Evolutionary conservation across 306 rosid species (phyloP).

Genomic region (Macrotyloma uniflorum): DNA sequence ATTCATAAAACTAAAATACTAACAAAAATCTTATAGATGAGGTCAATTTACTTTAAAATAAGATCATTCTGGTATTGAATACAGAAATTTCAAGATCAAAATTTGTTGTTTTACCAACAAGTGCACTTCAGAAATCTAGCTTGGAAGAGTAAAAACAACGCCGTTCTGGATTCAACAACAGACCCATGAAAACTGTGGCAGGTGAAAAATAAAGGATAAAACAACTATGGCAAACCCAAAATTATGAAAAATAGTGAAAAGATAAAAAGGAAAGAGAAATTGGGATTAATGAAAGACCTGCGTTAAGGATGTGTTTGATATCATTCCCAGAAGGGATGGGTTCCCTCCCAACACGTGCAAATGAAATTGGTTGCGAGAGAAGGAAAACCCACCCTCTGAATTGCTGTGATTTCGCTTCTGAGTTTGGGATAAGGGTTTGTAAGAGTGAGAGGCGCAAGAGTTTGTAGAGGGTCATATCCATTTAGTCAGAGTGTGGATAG

Average conservation of each 20-base stretch:
- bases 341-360: conserved; percentile 54
- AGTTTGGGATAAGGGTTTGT: conserved; percentile 21
- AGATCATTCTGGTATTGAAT: too few species aligned
- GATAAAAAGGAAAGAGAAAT: not conserved
- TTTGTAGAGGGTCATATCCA: too few species aligned
- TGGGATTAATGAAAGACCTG: conserved; percentile 43
- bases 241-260: too few species aligned
- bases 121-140: conserved; percentile 5
- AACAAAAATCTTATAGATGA: too few species aligned
- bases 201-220: not conserved
- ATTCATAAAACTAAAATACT: too few species aligned
- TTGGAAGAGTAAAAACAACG: not conserved
- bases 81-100: too few species aligned
- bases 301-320: conserved; percentile 54
- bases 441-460: not conserved
- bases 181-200: not conserved
- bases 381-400: conserved; percentile 24
- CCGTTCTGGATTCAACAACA: not conserved
- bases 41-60: too few species aligned
- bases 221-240: not conserved
- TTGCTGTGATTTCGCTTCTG: not conserved
- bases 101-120: not conserved
- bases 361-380: not conserved
- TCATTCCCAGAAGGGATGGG: conserved; percentile 53
- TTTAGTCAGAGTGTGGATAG: too few species aligned